Evolutionary conservation across 345 rosid genomes (phyloP).

Genomic region (Salix brachista): DNA sequence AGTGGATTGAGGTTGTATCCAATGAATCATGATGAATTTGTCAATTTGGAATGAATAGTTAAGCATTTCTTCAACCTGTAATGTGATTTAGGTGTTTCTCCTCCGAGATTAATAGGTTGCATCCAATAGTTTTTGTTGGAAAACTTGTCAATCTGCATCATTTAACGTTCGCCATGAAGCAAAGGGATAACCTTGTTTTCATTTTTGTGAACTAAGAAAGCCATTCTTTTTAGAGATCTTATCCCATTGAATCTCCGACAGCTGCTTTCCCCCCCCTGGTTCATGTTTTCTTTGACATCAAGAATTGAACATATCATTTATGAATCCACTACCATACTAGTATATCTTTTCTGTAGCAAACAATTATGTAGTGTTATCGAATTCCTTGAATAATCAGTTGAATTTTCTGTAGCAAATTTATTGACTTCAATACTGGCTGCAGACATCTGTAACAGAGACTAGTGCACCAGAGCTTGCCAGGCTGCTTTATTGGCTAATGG

Average conservation of each 20-base stretch:
- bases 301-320: neutral
- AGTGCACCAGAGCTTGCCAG: slow-evolving; percentile 83
- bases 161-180: neutral
- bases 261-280: neutral
- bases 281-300: neutral
- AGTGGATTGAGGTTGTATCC: neutral
- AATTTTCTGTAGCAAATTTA: neutral
- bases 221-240: neutral
- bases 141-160: no score
- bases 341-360: neutral
- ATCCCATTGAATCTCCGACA: neutral
- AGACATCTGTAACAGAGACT: slow-evolving; percentile 74
- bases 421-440: slow-evolving; percentile 11
- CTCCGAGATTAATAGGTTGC: no score
- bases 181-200: neutral
- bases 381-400: neutral
- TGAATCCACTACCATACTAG: neutral
- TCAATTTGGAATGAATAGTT: neutral
- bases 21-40: neutral
- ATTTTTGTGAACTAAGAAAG: neutral
- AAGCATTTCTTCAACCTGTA: neutral
- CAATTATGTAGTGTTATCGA: neutral
- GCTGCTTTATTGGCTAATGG: slow-evolving; percentile 91
- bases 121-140: no score
- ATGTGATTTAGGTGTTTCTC: neutral